phyloP scores from a whole-genome alignment of 129 eudicot genomes.

The Silybum marianum region DNA sequence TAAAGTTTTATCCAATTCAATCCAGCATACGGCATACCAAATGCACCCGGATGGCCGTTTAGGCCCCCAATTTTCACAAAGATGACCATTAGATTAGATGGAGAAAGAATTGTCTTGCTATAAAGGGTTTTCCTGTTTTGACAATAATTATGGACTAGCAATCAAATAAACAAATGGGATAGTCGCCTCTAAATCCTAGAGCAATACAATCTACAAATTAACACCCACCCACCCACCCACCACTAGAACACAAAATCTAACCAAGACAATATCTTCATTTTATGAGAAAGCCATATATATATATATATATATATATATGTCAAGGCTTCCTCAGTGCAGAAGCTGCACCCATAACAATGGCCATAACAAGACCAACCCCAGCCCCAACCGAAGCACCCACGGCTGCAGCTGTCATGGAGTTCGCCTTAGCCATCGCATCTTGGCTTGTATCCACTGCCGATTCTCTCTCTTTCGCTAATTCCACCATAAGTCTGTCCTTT shows the following conservation, averaged over 20 bases:
- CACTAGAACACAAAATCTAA: conserved; percentile 4
- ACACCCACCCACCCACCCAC: too few species aligned
- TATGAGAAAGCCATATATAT: too few species aligned
- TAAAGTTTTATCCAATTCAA: not conserved
- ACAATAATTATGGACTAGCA: conserved; percentile 12
- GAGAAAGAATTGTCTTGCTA: conserved; percentile 11
- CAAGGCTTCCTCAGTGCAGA: conserved; percentile 97
- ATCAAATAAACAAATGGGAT: conserved; percentile 32
- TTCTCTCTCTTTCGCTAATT: conserved; percentile 66
- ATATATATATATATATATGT: too few species aligned
- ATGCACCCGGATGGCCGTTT: not conserved
- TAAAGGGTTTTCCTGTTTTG: not conserved
- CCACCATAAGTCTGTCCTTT: conserved; percentile 70
- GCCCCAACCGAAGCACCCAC: conserved; percentile 97
- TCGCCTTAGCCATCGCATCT: conserved; percentile 71
- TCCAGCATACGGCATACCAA: not conserved
- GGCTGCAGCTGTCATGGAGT: conserved; percentile 77
- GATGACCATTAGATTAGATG: not conserved
- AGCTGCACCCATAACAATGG: conserved; percentile 98
- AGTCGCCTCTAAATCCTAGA: conserved; percentile 14
- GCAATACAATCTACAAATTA: conserved; percentile 25
- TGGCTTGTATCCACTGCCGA: conserved; percentile 38
- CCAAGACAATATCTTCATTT: not conserved
- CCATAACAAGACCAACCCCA: conserved; percentile 86
- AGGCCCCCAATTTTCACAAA: not conserved